Evolutionary conservation across 2,329 filamentous ascomycete species (phyloP).

Genomic region (Botrytis sinoallii): DNA sequence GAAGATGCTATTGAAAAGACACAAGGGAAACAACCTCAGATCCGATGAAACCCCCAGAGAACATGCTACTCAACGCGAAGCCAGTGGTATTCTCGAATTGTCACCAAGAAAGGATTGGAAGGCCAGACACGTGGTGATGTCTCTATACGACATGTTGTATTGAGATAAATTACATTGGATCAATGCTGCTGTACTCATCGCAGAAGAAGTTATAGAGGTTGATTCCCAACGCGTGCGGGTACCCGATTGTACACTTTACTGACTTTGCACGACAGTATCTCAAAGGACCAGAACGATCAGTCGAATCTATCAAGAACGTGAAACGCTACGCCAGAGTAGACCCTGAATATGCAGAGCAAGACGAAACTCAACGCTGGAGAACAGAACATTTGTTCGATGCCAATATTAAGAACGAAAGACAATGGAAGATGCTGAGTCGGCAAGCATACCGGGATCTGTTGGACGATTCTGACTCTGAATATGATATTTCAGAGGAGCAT

Average conservation of each 20-base stretch:
- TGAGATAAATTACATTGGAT: neutral
- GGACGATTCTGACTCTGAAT: neutral
- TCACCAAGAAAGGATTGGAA: neutral
- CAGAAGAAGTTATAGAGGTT: neutral
- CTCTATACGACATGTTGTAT: neutral
- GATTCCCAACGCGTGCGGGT: neutral
- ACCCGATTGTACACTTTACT: neutral
- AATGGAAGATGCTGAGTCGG: neutral
- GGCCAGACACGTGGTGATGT: neutral
- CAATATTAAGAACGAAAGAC: neutral
- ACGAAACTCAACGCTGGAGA: neutral
- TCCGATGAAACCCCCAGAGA: fast-evolving
- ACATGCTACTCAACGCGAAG: neutral
- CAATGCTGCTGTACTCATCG: neutral
- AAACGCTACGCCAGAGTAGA: neutral
- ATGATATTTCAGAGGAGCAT: neutral
- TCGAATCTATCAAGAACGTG: neutral
- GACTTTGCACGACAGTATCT: neutral
- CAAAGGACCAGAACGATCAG: neutral
- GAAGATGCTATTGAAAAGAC: neutral
- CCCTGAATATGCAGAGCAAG: neutral
- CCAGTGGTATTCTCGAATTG: neutral
- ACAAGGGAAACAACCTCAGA: neutral
- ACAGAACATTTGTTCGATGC: neutral
- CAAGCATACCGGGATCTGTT: neutral